Evolutionary conservation across 495 filamentous ascomycete genomes (phyloP).

Genomic region (Saxophila tyrrhenica): DNA sequence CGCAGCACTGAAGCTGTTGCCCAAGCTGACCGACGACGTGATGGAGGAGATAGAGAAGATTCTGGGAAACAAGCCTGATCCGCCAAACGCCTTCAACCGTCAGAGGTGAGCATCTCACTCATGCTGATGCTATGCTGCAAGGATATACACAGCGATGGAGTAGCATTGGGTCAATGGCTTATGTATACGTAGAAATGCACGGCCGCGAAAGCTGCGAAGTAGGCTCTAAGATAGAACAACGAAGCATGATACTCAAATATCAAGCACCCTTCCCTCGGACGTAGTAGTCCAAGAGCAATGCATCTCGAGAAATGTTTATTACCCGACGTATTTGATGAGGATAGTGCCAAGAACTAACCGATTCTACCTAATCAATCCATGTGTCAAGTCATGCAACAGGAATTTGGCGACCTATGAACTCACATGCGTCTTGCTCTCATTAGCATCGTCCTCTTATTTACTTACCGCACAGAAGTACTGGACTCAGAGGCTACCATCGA

Average conservation of each 20-base stretch:
- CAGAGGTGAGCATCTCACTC: constrained; percentile 18
- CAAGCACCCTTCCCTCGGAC: too few species aligned
- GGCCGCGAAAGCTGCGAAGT: neutral
- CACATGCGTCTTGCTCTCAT: too few species aligned
- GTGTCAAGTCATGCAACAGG: too few species aligned
- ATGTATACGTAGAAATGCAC: constrained; percentile 1
- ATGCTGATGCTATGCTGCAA: neutral
- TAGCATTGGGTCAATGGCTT: neutral
- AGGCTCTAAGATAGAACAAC: neutral
- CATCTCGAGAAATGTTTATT: too few species aligned
- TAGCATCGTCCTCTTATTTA: too few species aligned
- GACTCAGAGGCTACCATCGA: too few species aligned
- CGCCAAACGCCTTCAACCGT: constrained; percentile 19
- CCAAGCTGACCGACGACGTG: constrained; percentile 32
- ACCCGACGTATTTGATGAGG: too few species aligned
- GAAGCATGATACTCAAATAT: neutral
- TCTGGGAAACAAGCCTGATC: constrained; percentile 30
- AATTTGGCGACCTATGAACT: too few species aligned
- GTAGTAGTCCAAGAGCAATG: too few species aligned
- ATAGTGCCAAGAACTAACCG: too few species aligned
- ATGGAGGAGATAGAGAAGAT: constrained; percentile 35
- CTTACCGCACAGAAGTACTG: too few species aligned
- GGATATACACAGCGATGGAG: neutral
- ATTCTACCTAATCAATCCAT: too few species aligned
- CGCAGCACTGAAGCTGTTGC: constrained; percentile 28